Base-by-base conservation (phyloP, 495 filamentous ascomycete species). In the Amphirosellinia nigrospora region DNA sequence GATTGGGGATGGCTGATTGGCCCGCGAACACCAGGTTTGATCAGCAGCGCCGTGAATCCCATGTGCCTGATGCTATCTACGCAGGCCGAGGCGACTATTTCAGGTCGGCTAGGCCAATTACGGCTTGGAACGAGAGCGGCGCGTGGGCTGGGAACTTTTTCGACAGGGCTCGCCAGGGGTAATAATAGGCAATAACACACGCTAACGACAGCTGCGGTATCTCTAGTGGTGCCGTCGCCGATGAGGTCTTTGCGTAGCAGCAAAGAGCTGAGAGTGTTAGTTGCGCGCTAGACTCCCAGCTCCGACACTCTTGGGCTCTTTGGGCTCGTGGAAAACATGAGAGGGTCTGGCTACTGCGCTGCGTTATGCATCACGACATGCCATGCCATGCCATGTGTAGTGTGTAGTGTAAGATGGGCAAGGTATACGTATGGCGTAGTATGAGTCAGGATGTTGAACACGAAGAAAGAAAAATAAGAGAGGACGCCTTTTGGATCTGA, bases 11-110 rank as follows among this genome's bases (percentile, higher is more conserved):
- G 53, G 21, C 19, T 59, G 64, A 67, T 67, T 67, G 64, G 64
- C 39, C 26, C 28, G 36, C 19, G 10, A 48, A 15, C 38, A 36
- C 3, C 26, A n/a, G 30, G 64, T 67, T 67, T 67, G 64, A 67
- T 67, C 64, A 67, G 50, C 64, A 67, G 64, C 64, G 41, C 64
- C 39, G 50, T 52, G 46, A 56, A 58, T 46, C 64, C 36, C 23
- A 43, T 26, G 23, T 39, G 19, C 28, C 21, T n/a, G 15, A 45
- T 36, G 26, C 26, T n/a, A 32, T 64, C 64, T 67, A 46, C 21
- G 16, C 21, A 34, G 64, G 64, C 64, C 64, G 64, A 56, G 50
- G 64, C 19, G 64, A 59, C 64, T 34, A 32, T 28, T 11, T 11
- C 36, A 58, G 64, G 21, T 30, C 19, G 64, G 32, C 64, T 67